These are phyloP conservation scores for Tylopilus sp. DNA, from an alignment of 1,284 basidiomycete species.

Conservation along the genomic window DNA sequence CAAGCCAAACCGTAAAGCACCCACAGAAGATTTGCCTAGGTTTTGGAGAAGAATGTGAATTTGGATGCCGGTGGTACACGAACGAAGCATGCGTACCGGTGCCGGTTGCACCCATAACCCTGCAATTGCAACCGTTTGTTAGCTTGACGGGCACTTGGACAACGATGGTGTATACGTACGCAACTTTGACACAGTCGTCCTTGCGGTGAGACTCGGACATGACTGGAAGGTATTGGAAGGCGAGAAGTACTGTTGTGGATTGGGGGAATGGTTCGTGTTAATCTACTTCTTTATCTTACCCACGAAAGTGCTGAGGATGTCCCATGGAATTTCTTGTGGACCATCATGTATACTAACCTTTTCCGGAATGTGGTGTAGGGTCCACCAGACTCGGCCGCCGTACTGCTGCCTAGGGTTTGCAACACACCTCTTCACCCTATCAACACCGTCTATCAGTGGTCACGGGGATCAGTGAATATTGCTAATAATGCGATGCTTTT, in stretches of 20 bases:
- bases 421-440: no score
- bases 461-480: no score
- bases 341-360: no score
- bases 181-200: no score
- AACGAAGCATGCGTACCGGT: conserved; percentile 6
- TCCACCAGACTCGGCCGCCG: neutral
- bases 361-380: no score
- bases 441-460: no score
- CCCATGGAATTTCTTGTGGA: no score
- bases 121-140: neutral
- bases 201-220: no score
- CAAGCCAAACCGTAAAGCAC: conserved; percentile 24
- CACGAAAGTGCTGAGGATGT: neutral
- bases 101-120: conserved; percentile 16
- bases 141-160: neutral
- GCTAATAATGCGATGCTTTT: no score
- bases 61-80: neutral
- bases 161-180: neutral
- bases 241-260: neutral
- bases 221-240: neutral
- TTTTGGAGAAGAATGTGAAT: neutral
- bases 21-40: conserved; percentile 16
- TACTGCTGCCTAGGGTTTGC: no score
- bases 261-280: neutral
- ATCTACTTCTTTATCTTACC: neutral